Conservation (phyloP, 1,284 basidiomycete genomes). For the Ustilago trichophora region DNA sequence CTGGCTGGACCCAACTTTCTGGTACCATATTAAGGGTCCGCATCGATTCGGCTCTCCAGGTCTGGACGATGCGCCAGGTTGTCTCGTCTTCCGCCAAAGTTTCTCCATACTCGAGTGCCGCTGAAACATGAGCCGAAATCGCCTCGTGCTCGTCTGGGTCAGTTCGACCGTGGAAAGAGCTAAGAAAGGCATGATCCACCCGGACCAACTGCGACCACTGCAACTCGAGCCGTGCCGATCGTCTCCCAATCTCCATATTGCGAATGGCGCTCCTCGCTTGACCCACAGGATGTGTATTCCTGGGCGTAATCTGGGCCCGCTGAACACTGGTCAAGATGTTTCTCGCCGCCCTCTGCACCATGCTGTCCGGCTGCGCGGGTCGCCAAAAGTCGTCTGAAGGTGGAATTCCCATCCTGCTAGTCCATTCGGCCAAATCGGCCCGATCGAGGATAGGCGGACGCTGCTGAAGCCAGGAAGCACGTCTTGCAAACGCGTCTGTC, state of each 20-base stretch:
- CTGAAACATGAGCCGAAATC: not conserved
- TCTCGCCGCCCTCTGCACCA: conserved; percentile 29
- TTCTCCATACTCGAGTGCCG: not conserved
- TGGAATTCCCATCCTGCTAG: conserved; percentile 12
- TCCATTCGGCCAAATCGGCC: conserved; percentile 16
- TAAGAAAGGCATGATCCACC: conserved; percentile 20
- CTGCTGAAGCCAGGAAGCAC: conserved; percentile 13
- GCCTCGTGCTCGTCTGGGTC: conserved; percentile 1
- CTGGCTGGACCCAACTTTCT: not conserved
- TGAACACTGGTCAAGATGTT: conserved; percentile 38
- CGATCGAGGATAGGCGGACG: conserved; percentile 28
- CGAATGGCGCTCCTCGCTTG: conserved; percentile 12
- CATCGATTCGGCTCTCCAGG: conserved; percentile 20
- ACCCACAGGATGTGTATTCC: conserved; percentile 1
- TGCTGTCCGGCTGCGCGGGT: conserved; percentile 13
- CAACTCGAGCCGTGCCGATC: not conserved
- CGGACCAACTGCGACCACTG: conserved; percentile 15
- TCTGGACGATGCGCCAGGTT: conserved; percentile 8
- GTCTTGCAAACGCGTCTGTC: conserved; percentile 16
- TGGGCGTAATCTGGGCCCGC: conserved; percentile 25
- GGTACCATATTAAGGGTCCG: not conserved
- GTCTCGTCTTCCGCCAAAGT: conserved; percentile 18
- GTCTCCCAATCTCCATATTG: conserved; percentile 6
- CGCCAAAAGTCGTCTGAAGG: conserved; percentile 23
- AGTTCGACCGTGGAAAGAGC: conserved; percentile 11